Evolutionary conservation across 75 land plant genomes (phyloP).

Genomic region (Cunninghamia lanceolata): DNA sequence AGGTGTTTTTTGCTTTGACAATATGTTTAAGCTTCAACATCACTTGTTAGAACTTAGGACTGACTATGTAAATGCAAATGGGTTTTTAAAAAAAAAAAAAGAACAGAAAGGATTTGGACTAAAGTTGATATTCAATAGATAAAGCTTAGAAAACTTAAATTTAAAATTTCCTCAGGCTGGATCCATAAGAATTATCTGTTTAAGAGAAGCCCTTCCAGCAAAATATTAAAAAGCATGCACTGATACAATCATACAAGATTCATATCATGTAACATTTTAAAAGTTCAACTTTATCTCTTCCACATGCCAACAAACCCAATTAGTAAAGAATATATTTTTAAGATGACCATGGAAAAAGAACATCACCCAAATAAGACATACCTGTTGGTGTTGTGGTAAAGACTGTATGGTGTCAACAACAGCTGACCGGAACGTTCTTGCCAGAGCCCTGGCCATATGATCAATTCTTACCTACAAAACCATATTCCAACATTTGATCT

Average conservation of each 20-base stretch:
- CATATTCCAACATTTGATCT: background rate
- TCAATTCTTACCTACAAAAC: conserved; percentile 71
- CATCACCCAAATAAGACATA: conserved; percentile 11
- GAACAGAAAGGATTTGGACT: no score
- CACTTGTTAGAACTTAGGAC: no score
- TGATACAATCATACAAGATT: background rate
- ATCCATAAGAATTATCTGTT: background rate
- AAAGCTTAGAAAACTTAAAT: background rate
- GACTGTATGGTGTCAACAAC: conserved; percentile 79
- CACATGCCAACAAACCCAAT: background rate
- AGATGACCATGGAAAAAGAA: background rate
- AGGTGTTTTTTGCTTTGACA: no score
- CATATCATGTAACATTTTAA: background rate
- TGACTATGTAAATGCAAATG: no score
- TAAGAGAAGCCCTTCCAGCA: background rate
- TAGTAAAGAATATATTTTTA: background rate
- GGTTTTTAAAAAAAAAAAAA: no score
- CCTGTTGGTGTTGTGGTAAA: conserved; percentile 97
- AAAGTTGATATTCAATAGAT: background rate
- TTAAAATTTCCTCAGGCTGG: background rate
- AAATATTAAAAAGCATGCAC: background rate
- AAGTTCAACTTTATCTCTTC: background rate
- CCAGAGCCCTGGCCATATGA: conserved; percentile 82
- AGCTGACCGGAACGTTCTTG: conserved; percentile 72
- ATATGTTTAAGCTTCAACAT: no score